phyloP scores from a whole-genome alignment of 2,329 filamentous ascomycete species.

The Fonsecaea pedrosoi region DNA sequence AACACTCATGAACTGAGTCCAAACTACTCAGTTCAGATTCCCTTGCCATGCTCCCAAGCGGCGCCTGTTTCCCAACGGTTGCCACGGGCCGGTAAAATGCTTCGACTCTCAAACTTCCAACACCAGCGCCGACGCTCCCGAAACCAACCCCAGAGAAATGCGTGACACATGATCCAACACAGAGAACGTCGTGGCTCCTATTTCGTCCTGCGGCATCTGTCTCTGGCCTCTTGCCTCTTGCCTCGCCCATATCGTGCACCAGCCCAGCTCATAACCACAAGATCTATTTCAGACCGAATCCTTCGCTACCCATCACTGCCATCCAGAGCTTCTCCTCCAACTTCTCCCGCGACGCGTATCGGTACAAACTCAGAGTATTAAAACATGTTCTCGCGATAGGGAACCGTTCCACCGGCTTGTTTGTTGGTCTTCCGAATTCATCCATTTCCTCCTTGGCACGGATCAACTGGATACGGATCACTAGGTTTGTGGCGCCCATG shows the following conservation, averaged over 20 bases:
- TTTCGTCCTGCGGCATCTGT: background rate
- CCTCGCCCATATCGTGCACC: background rate
- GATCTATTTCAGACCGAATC: conserved; percentile 81
- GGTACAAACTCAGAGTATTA: conserved; percentile 79
- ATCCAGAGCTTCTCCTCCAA: conserved; percentile 78
- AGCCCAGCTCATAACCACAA: background rate
- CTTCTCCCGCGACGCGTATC: conserved; percentile 70
- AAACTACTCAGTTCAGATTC: background rate
- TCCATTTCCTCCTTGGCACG: conserved; percentile 32
- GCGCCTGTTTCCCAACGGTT: background rate
- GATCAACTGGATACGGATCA: conserved; percentile 58
- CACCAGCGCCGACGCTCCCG: conserved; percentile 5
- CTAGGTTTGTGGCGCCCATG: conserved; percentile 79
- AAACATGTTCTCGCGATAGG: conserved; percentile 91
- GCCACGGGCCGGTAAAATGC: background rate
- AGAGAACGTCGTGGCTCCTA: background rate
- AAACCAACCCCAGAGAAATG: conserved; percentile 2
- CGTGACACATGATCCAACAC: conserved; percentile 9
- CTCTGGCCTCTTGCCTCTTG: background rate
- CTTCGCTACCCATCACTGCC: conserved; percentile 87
- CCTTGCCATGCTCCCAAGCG: background rate
- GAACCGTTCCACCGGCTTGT: conserved; percentile 70
- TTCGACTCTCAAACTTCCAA: background rate
- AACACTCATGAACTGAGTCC: background rate
- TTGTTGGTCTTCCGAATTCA: conserved; percentile 18